A percentile compares a stretch with the other conserved stretches of the same genome.
These are phyloP conservation scores for Aspergillus persii DNA, from an alignment of 2,329 filamentous ascomycete species.

Conservation along the genomic window DNA sequence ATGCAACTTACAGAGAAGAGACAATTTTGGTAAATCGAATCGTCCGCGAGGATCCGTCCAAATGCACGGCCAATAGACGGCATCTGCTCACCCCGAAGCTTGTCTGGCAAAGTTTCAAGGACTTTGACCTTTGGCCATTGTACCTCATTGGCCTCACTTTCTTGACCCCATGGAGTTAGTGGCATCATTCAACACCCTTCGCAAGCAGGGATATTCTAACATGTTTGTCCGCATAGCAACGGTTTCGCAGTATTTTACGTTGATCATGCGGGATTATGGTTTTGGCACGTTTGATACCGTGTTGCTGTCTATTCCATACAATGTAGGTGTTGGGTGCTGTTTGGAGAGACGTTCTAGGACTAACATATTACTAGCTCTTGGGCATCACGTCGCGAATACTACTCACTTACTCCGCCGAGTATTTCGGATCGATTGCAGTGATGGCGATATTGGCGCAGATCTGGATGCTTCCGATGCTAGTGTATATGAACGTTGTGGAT, in stretches of 20 bases:
- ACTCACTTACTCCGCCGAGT: conserved; percentile 32
- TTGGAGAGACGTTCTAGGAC: conserved; percentile 7
- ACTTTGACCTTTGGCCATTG: conserved; percentile 56
- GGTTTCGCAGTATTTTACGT: conserved; percentile 29
- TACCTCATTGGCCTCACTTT: conserved; percentile 48
- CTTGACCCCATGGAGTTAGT: conserved; percentile 28
- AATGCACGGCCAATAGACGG: conserved; percentile 57
- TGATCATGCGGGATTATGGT: conserved; percentile 47
- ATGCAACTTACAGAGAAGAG: conserved; percentile 50
- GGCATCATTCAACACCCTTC: not conserved
- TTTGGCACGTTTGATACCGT: conserved; percentile 58
- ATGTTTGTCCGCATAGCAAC: conserved; percentile 11
- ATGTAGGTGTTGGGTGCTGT: conserved; percentile 39
- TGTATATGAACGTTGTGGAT: conserved; percentile 51
- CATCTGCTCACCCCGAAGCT: conserved; percentile 48
- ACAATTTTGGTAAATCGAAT: conserved; percentile 65
- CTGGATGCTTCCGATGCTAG: conserved; percentile 54
- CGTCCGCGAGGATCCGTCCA: conserved; percentile 51
- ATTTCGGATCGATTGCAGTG: conserved; percentile 50
- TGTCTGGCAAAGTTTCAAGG: conserved; percentile 49
- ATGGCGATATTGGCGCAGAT: conserved; percentile 53
- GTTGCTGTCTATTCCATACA: conserved; percentile 54
- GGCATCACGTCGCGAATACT: conserved; percentile 14
- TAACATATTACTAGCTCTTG: conserved; percentile 4
- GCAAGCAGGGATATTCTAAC: not conserved